A percentile compares a stretch with the other conserved stretches of the same genome.
Evolutionary conservation across 192 early-diverging fungal species (phyloP).

Genomic region (Coemansia asiatica): DNA sequence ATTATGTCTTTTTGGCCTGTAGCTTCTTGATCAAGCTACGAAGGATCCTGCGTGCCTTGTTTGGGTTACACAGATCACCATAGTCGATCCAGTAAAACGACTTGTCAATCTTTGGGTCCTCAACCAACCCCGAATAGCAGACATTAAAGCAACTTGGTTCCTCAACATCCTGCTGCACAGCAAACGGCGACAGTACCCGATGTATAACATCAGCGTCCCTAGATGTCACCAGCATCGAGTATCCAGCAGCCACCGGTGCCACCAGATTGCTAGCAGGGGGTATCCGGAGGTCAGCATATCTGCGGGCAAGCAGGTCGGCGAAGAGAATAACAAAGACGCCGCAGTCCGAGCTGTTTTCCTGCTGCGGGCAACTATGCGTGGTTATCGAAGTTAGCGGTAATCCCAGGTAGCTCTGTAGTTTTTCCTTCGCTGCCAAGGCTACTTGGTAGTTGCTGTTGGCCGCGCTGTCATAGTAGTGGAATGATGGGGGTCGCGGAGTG

Average conservation of each 20-base stretch:
- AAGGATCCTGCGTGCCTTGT: slow-evolving; percentile 26
- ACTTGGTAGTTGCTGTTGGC: slow-evolving; percentile 39
- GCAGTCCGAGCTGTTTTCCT: slow-evolving; percentile 48
- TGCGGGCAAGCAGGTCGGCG: slow-evolving; percentile 38
- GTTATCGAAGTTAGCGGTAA: slow-evolving; percentile 6
- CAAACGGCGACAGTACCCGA: background rate
- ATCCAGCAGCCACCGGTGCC: background rate
- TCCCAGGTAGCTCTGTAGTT: slow-evolving; percentile 4
- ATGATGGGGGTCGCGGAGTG: slow-evolving; percentile 4
- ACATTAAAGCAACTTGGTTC: too few species aligned
- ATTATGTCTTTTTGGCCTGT: too few species aligned
- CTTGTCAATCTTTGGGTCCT: background rate
- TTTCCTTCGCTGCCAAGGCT: slow-evolving; percentile 18
- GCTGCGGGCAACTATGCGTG: slow-evolving; percentile 52
- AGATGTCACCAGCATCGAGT: slow-evolving; percentile 3
- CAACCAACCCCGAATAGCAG: background rate
- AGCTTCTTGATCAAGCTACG: slow-evolving; percentile 11
- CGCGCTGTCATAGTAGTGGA: slow-evolving; percentile 53
- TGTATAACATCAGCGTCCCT: background rate
- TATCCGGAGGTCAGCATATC: slow-evolving; percentile 36
- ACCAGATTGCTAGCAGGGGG: background rate
- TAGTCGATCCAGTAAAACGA: slow-evolving; percentile 54
- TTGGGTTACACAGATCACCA: slow-evolving; percentile 43
- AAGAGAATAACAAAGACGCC: slow-evolving; percentile 49
- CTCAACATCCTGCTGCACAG: too few species aligned